A percentile compares a stretch with the other conserved stretches of the same genome.
phyloP scores from a whole-genome alignment of 371 early-diverging fungal genomes.

The Mucor piriformis region DNA sequence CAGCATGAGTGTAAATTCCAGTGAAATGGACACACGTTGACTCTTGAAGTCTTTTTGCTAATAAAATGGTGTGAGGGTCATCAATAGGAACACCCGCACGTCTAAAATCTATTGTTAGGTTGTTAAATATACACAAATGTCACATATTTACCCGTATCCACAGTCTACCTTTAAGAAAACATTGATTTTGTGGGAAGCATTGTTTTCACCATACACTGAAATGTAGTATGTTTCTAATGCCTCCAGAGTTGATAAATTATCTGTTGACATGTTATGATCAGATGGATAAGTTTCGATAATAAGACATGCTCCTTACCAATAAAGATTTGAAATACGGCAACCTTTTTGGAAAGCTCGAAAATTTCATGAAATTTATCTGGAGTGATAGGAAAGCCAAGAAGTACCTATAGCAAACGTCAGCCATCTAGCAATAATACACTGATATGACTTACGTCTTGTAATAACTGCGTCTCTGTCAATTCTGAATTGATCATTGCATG shows the following conservation, averaged over 20 bases:
- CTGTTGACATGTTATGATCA: constrained; percentile 7
- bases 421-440: neutral
- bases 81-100: constrained; percentile 47
- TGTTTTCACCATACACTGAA: constrained; percentile 4
- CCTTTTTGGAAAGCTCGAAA: constrained; percentile 24
- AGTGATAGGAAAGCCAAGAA: constrained; percentile 46
- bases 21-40: constrained; percentile 28
- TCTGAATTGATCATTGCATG: constrained; percentile 33
- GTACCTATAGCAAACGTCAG: constrained; percentile 14
- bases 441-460: constrained; percentile 31
- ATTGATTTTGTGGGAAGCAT: constrained; percentile 13
- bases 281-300: neutral
- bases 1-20: constrained; percentile 52
- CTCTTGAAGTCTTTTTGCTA: constrained; percentile 38
- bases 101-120: constrained; percentile 13
- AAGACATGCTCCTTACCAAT: constrained; percentile 25
- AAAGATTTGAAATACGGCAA: constrained; percentile 38
- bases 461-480: constrained; percentile 22
- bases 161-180: constrained; percentile 47
- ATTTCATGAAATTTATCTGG: constrained; percentile 42
- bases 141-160: constrained; percentile 38
- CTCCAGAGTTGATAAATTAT: constrained; percentile 38
- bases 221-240: constrained; percentile 34
- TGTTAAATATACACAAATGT: neutral
- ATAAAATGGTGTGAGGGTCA: constrained; percentile 19